phyloP scores from a whole-genome alignment of 768 basidiomycete genomes.

The Pilatotrama ljubarskyi region DNA sequence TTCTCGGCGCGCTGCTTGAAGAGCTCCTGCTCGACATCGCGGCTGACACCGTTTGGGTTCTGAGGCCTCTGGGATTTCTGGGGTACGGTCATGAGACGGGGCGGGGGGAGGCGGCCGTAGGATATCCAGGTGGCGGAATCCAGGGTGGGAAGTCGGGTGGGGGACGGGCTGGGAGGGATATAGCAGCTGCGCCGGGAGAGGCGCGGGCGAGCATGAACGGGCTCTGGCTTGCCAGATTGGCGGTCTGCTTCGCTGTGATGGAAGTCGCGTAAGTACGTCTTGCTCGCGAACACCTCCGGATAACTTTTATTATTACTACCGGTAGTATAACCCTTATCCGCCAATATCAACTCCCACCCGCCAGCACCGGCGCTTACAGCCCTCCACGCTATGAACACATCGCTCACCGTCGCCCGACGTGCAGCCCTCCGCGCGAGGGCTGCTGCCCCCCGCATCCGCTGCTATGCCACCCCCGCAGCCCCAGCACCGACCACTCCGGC shows the following conservation, averaged over 20 bases:
- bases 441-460: constrained; percentile 15
- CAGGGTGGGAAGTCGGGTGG: neutral
- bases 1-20: constrained; percentile 37
- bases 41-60: constrained; percentile 26
- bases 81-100: constrained; percentile 8
- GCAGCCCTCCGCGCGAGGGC: constrained; percentile 27
- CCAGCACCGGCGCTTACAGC: constrained; percentile 2
- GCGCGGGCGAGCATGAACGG: constrained; percentile 1
- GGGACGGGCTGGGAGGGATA: neutral
- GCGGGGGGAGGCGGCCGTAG: neutral
- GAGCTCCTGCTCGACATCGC: constrained; percentile 49
- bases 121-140: neutral
- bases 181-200: neutral
- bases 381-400: constrained; percentile 29
- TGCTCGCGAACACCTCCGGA: neutral
- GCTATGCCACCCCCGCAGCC: constrained; percentile 31
- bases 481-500: constrained; percentile 23
- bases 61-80: too few relatives aligned
- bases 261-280: neutral
- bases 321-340: constrained; percentile 8
- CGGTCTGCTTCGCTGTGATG: neutral
- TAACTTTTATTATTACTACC: neutral
- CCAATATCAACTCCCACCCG: neutral
- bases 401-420: constrained; percentile 44
- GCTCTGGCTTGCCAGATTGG: neutral